Conservation (phyloP, 2,329 filamentous ascomycete species). For the Neonectria sp. region DNA sequence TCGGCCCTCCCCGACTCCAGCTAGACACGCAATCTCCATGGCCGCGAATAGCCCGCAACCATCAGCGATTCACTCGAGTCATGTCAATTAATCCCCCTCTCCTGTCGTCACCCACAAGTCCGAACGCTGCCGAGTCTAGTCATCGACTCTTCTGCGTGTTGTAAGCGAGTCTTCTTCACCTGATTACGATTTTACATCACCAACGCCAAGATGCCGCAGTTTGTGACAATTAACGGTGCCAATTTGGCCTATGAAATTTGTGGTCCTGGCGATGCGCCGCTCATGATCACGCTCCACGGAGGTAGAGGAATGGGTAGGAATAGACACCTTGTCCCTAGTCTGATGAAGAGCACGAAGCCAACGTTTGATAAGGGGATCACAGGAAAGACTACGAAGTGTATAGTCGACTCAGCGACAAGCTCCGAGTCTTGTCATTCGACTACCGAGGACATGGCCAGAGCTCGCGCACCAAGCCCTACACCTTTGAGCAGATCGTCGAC, state of each 20-base stretch:
- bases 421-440: conserved; percentile 38
- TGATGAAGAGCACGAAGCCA: not conserved
- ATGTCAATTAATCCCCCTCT: not conserved
- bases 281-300: conserved; percentile 39
- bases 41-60: not conserved
- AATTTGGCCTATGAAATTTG: conserved; percentile 32
- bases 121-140: not conserved
- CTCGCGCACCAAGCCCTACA: conserved; percentile 38
- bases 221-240: conserved; percentile 31
- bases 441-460: conserved; percentile 38
- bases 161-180: not conserved
- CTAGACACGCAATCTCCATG: not conserved
- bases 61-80: not conserved
- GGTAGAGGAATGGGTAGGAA: conserved; percentile 38
- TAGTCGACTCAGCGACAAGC: conserved; percentile 22
- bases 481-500: conserved; percentile 38
- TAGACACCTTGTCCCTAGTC: too few relatives aligned
- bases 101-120: not conserved
- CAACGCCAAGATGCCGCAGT: conserved; percentile 24
- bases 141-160: not conserved
- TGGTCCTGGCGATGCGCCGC: conserved; percentile 28
- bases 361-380: conserved; percentile 30
- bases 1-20: not conserved
- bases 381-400: conserved; percentile 35
- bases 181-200: not conserved